Evolutionary conservation across 805 yeast species (phyloP).

Genomic region (Naumovozyma castellii): DNA sequence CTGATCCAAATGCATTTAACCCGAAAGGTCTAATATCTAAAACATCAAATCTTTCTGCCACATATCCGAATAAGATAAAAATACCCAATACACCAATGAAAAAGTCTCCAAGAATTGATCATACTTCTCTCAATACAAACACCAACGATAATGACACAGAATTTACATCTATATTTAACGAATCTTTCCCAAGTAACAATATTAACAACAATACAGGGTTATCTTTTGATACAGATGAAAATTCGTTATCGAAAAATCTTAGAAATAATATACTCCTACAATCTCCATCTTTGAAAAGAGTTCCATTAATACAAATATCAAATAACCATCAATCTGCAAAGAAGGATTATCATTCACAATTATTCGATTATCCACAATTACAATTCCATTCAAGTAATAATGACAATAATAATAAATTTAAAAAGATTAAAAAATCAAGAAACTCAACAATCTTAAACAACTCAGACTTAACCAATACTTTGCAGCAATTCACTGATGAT

Average conservation of each 20-base stretch:
- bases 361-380: not conserved
- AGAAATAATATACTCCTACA: too few relatives aligned
- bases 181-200: slow-evolving; percentile 6
- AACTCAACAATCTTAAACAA: slow-evolving; percentile 23
- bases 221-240: too few relatives aligned
- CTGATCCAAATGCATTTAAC: slow-evolving; percentile 22
- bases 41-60: slow-evolving; percentile 8
- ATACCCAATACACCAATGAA: slow-evolving; percentile 29
- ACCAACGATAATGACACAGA: not conserved
- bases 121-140: not conserved
- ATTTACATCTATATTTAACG: not conserved
- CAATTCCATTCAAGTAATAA: not conserved
- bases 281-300: slow-evolving; percentile 14
- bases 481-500: slow-evolving; percentile 31
- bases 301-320: slow-evolving; percentile 6
- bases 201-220: too few relatives aligned
- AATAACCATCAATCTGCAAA: not conserved
- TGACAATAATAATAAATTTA: slow-evolving; percentile 9
- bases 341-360: not conserved
- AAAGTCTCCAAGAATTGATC: slow-evolving; percentile 20
- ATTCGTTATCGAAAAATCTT: too few relatives aligned
- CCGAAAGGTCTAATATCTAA: slow-evolving; percentile 26
- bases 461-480: slow-evolving; percentile 23
- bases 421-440: slow-evolving; percentile 24
- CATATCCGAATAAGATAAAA: slow-evolving; percentile 16